Percentiles rank a stretch among this genome's conserved stretches.
These are phyloP conservation scores for Vitis rupestris DNA, from an alignment of 164 flowering plant species.

Conservation along the genomic window DNA sequence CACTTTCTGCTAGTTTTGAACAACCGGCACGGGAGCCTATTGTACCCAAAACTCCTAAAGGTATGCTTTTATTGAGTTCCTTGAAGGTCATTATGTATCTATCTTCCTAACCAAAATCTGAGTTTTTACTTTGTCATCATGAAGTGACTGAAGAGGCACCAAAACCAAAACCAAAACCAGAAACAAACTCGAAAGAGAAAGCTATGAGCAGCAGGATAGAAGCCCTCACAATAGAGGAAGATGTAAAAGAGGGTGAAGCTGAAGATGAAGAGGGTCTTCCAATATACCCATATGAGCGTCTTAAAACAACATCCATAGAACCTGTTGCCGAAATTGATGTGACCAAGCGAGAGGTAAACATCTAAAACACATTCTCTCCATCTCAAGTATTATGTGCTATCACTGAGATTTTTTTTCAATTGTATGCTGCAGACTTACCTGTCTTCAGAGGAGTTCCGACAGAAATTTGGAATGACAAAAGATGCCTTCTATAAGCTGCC, in stretches of 20 bases:
- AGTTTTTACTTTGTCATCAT: conserved; percentile 12
- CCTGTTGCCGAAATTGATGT: conserved; percentile 85
- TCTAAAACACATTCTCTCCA: neutral
- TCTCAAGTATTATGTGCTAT: neutral
- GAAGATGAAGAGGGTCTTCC: conserved; percentile 90
- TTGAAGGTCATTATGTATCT: neutral
- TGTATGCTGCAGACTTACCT: conserved; percentile 68
- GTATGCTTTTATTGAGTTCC: conserved; percentile 28
- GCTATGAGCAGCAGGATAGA: conserved; percentile 55
- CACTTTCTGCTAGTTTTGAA: conserved; percentile 67
- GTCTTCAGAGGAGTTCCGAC: conserved; percentile 77
- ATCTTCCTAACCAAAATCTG: neutral
- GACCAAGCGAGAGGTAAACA: conserved; percentile 87
- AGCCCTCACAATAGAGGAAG: conserved; percentile 73
- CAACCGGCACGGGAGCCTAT: conserved; percentile 37
- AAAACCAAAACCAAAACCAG: conserved; percentile 37
- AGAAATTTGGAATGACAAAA: conserved; percentile 87
- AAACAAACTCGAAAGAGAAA: conserved; percentile 44
- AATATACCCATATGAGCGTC: conserved; percentile 82
- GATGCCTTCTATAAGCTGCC: conserved; percentile 88
- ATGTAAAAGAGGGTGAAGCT: conserved; percentile 81
- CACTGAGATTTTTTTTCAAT: conserved; percentile 6
- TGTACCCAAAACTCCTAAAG: conserved; percentile 58
- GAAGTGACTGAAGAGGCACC: conserved; percentile 47
- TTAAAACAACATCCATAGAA: conserved; percentile 57